Evolutionary conservation across 148 eudicot species (phyloP), one percentile per base, ranked within the genome.

Genomic region (Polygonum maritimum): DNA sequence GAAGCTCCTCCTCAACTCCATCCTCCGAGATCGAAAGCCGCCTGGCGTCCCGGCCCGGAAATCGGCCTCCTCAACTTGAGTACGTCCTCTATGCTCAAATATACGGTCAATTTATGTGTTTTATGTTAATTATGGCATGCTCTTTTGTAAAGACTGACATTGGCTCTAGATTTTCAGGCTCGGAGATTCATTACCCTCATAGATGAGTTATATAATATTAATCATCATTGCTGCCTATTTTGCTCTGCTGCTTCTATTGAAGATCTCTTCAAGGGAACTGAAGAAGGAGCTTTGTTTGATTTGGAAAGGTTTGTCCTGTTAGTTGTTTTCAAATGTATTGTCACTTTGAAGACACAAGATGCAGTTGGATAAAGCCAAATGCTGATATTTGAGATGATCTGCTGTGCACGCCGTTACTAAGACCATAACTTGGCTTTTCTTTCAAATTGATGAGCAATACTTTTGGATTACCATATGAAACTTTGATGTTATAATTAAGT

Each of bases 231-330:
- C 69, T 80, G 94, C 73, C 86, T 94, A 74, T 83, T 84, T 74
- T 94, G 91, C 81, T 81, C 91, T 49, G 97, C 98, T 39, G 90
- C 91, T 76, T 80, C 98, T 41, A 81, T 94, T 74, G 98, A 94
- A 55, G 96, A 94, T 69, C 88, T 94, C 58, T 94, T 94, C 84
- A 95, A 90, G 82, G 98, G 98, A 85, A 94, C 96, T 31, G 97
- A 89, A 82, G 97, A 94, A 79, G 98, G 98, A 76, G 84, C 89
- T 45, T 85, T 94, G 22, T 92, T 94, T 84, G 97, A 94, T 87
- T 79, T 94, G 82, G 98, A 94, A 82, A 90, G 92, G 98, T 76
- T 78, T 81, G 93, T 86, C 70, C 73, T 76, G 14, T 31, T 63
- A 63, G 5, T 63, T 63, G 69, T 63, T 63, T 33, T 13, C 33